phyloP scores from a whole-genome alignment of 1,284 basidiomycete species.

The Bjerkandera adusta region DNA sequence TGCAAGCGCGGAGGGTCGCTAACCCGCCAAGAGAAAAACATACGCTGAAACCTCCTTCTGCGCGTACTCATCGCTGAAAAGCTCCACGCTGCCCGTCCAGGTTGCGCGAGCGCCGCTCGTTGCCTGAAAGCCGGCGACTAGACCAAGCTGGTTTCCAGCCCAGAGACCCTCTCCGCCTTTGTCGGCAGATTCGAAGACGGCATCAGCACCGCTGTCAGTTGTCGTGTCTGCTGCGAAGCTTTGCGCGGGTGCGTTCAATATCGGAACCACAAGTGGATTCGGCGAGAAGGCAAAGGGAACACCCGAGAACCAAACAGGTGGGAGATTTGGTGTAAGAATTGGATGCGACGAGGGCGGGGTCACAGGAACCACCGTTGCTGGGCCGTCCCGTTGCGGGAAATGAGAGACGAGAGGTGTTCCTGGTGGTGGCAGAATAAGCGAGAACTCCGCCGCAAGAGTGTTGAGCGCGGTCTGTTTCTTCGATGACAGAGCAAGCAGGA shows the following conservation, averaged over 20 bases:
- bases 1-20: neutral
- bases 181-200: conserved; percentile 61
- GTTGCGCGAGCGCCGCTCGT: conserved; percentile 74
- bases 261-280: conserved; percentile 82
- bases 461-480: conserved; percentile 63
- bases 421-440: conserved; percentile 72
- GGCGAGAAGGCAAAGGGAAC: conserved; percentile 70
- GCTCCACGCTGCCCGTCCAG: conserved; percentile 79
- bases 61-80: conserved; percentile 75
- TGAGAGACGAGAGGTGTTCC: conserved; percentile 73
- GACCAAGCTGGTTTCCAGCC: conserved; percentile 71
- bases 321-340: conserved; percentile 45
- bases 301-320: conserved; percentile 77
- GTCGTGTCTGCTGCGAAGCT: conserved; percentile 68
- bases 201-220: conserved; percentile 54
- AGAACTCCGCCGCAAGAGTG: conserved; percentile 76
- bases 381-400: conserved; percentile 64
- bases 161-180: conserved; percentile 75
- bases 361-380: conserved; percentile 53
- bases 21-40: too few relatives aligned
- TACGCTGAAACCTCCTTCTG: conserved; percentile 63
- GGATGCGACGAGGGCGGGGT: conserved; percentile 31
- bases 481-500: conserved; percentile 80
- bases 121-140: conserved; percentile 91
- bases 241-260: conserved; percentile 76